Evolutionary conservation across 75 land plant genomes (phyloP), one percentile per base, ranked within the genome.

Genomic region (Isoetes taiwanensis): DNA sequence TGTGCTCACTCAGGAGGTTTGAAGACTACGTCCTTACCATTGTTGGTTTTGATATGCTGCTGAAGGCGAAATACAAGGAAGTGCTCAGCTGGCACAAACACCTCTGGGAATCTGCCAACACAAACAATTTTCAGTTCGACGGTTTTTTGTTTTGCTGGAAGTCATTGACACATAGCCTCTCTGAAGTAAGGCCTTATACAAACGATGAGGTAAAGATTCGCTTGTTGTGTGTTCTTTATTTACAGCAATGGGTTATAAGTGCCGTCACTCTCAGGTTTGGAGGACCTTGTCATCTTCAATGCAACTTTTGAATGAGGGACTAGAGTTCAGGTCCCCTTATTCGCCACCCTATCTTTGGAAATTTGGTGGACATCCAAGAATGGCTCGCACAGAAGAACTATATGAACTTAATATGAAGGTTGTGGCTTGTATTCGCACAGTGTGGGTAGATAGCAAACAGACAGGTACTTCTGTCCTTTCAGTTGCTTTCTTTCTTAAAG

Each of bases 361-460:
- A 37, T 39, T 69, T 72, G 88, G 75, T 28, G 96, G 99, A 32
- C 96, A 89, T 61, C 99, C 99, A 38, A 20, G 59, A 56, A 3
- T 78, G 33, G 80, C 96, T 11, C 66, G 63, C 19, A 71, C 84
- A 20, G 41, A 62, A 9, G 75, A 71, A 32, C 32, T 69, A 11
- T 79, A 68, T 53, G 16, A 68, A 39, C 66, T 80, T 41, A 70
- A 72, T 68, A 65, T 59, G 12, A 69, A 78, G 43, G 57, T 86
- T 37, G 28, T 70, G 29, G 42, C 10, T 0, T 41, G 83, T 30
- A 80, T 79, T 50, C 33, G 74, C 16, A 39, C 12, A 3, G 0
- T 81, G 5, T 81, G 84, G 95, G 6, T 16, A 56, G 33, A n/a
- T 59, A 23, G 10, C 31, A 1, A 26, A 39, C 35, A 32, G 32